Evolutionary conservation across 2,329 filamentous ascomycete species (phyloP), one percentile per base, ranked within the genome.

Genomic region (Colletotrichum navitas): DNA sequence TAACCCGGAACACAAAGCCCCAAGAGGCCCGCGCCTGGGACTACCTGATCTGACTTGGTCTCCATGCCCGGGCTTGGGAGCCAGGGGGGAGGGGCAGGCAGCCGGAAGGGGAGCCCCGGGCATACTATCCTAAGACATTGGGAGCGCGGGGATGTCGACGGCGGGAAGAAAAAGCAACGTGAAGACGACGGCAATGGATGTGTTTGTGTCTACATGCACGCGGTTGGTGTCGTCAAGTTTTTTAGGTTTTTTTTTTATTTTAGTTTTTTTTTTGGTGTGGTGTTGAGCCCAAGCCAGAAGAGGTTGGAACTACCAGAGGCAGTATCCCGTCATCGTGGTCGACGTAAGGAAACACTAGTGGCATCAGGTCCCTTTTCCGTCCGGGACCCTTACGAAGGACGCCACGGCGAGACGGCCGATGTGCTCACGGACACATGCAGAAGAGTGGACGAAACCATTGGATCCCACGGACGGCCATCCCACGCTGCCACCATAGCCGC

Each of bases 11-110:
- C 18, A 49, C 6, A 24, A 6, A 26, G 14, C 18, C 49, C 5
- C 47, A 12, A 11, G 43, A 45, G 32, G 45, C n/a, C 36, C 47
- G 12, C 18, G 36, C 39, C 61, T 49, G 49, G n/a, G 26, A 7
- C 36, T 45, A 60, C 64, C 68, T 58, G 60, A 71, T 71, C 68
- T 68, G 45, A 10, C 55, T 24, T 68, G 65, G 68, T 71, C 65
- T 68, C 12, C 65, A 60, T 34, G 54, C 14, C 52, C 54, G 36
- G 52, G 24, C 68, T 66, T 26, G 68, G 65, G 45, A 63, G 45
- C 65, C 59, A 59, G 45, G 59, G 59, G 65, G 52, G 59, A 5
- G 39, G 10, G 36, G 11, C n/a, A n/a, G 14, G 39, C 51, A 54
- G 36, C 59, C 65, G 68, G 68, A 68, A 71, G 39, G 41, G 43